Percentiles rank a stretch among this genome's conserved stretches.
Conservation (phyloP, 495 filamentous ascomycete species). For the Penicillium diatomitis region DNA sequence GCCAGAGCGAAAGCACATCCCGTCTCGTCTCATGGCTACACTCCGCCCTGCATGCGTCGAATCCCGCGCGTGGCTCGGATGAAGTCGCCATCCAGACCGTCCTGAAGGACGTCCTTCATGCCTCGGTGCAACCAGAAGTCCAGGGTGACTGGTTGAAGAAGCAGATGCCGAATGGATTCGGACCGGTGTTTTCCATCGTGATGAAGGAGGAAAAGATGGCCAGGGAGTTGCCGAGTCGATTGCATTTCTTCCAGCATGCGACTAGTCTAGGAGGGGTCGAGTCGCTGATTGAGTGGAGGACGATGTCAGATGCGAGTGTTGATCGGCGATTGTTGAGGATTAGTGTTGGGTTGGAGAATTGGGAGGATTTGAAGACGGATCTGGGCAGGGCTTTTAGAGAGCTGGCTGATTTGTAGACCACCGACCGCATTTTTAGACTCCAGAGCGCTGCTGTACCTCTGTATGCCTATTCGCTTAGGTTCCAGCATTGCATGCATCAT, state of each 20-base stretch:
- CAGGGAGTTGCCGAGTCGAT: slow-evolving; percentile 59
- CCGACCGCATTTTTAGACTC: no score
- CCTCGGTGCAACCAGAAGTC: slow-evolving; percentile 54
- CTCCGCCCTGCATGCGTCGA: slow-evolving; percentile 26
- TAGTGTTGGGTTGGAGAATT: slow-evolving; percentile 79
- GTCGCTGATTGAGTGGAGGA: slow-evolving; percentile 63
- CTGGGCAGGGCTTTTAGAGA: slow-evolving; percentile 54
- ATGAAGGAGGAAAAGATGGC: slow-evolving; percentile 55
- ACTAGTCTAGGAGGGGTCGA: slow-evolving; percentile 92
- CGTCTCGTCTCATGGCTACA: slow-evolving; percentile 65
- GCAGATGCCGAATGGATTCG: slow-evolving; percentile 91
- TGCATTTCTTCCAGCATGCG: slow-evolving; percentile 85
- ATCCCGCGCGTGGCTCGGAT: slow-evolving; percentile 23
- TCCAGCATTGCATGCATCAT: no score
- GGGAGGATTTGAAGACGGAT: slow-evolving; percentile 77
- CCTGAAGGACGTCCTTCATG: slow-evolving; percentile 60
- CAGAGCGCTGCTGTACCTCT: no score
- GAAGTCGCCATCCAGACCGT: slow-evolving; percentile 39
- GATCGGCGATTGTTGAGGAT: slow-evolving; percentile 69
- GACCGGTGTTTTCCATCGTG: slow-evolving; percentile 74
- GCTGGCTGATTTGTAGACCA: slow-evolving; percentile 7
- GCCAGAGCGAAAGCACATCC: slow-evolving; percentile 61
- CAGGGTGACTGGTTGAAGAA: slow-evolving; percentile 61
- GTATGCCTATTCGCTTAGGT: no score
- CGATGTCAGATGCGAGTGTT: slow-evolving; percentile 70